Percentiles rank a stretch among this genome's conserved stretches.
phyloP scores from a whole-genome alignment of 345 rosid genomes.

The Eucalyptus marginata region DNA sequence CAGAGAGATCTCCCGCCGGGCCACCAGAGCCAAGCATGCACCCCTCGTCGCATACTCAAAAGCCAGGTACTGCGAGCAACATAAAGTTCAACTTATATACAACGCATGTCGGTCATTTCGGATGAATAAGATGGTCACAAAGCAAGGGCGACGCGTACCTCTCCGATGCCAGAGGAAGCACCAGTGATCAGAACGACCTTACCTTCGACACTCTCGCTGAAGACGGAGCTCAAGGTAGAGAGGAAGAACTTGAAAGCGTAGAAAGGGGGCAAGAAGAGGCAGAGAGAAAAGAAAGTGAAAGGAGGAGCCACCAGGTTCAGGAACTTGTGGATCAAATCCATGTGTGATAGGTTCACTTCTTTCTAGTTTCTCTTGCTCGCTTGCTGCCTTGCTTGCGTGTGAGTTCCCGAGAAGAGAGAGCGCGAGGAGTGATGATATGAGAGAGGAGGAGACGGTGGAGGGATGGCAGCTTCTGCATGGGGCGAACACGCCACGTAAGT shows the following conservation, averaged over 20 bases:
- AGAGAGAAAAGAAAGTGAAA: conserved; percentile 2
- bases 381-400: not conserved
- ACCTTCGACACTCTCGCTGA: conserved; percentile 6
- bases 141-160: not conserved
- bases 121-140: not conserved
- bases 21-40: conserved; percentile 48
- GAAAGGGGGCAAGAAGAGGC: conserved; percentile 7
- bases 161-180: conserved; percentile 16
- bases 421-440: not conserved
- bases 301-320: conserved; percentile 7
- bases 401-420: not conserved
- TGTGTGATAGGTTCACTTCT: not conserved
- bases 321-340: conserved; percentile 12
- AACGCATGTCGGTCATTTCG: not conserved
- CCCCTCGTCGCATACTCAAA: conserved; percentile 51
- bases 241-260: conserved; percentile 3
- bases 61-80: conserved; percentile 24
- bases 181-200: conserved; percentile 20
- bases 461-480: not conserved
- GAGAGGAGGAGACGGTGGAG: not conserved
- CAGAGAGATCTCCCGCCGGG: conserved; percentile 27
- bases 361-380: not conserved
- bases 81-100: fast-evolving
- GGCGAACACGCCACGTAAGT: not conserved
- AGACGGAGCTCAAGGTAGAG: not conserved